Conservation (phyloP, 1,139 yeast genomes). For the Debaryomycetaceae sp. region DNA sequence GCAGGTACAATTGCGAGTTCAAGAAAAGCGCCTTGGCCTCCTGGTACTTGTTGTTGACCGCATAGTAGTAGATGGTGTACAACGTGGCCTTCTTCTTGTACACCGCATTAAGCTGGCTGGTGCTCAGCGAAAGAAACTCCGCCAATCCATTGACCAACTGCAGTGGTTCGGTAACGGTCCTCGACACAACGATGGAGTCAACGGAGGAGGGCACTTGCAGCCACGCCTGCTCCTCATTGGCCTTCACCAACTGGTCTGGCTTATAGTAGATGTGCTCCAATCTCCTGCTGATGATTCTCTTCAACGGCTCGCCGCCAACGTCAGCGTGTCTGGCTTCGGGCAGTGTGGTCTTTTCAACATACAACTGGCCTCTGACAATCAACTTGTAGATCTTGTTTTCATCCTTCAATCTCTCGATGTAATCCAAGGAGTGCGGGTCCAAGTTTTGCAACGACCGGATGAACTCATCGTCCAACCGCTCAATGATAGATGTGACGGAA, state of each 20-base stretch:
- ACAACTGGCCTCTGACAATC: conserved; percentile 80
- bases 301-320: conserved; percentile 54
- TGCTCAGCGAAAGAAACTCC: conserved; percentile 57
- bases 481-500: conserved; percentile 79
- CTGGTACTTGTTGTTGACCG: conserved; percentile 78
- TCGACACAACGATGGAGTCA: conserved; percentile 34
- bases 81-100: conserved; percentile 83
- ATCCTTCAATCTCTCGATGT: conserved; percentile 84
- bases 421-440: conserved; percentile 95
- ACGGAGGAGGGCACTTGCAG: conserved; percentile 8
- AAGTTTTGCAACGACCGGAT: conserved; percentile 80
- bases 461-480: conserved; percentile 93
- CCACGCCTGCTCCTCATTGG: conserved; percentile 76
- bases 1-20: conserved; percentile 76
- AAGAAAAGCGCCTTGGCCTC: conserved; percentile 86
- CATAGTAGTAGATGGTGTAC: conserved; percentile 83
- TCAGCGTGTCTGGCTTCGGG: conserved; percentile 31
- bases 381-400: conserved; percentile 74
- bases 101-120: conserved; percentile 58
- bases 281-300: conserved; percentile 79
- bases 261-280: conserved; percentile 92
- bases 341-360: conserved; percentile 65
- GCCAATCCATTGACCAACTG: conserved; percentile 63
- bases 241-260: conserved; percentile 68
- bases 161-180: conserved; percentile 24